A percentile compares a stretch with the other conserved stretches of the same genome.
Conservation (phyloP, 2,329 filamentous ascomycete genomes). For the Cephalotrichum gorgonifer region DNA sequence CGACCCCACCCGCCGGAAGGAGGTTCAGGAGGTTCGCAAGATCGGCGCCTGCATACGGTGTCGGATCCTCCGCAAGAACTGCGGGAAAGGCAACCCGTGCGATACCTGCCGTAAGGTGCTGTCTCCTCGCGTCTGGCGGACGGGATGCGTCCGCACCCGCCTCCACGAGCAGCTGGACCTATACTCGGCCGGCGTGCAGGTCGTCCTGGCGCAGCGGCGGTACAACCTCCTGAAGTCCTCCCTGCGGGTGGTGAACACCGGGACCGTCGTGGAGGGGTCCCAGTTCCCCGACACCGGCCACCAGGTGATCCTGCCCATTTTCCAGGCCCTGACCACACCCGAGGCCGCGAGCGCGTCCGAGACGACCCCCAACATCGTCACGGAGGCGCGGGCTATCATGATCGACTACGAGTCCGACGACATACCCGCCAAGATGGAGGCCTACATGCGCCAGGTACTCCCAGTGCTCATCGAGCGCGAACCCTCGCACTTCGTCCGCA, state of each 20-base stretch:
- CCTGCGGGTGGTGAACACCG: constrained; percentile 36
- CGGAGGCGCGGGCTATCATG: constrained; percentile 33
- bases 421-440: constrained; percentile 46
- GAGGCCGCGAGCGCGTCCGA: background rate
- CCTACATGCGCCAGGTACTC: constrained; percentile 49
- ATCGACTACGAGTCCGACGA: constrained; percentile 53
- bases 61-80: constrained; percentile 55
- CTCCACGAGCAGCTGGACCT: constrained; percentile 52
- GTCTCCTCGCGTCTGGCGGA: constrained; percentile 54
- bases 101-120: constrained; percentile 54
- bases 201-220: constrained; percentile 49
- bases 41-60: constrained; percentile 57
- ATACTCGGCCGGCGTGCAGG: constrained; percentile 54
- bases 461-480: constrained; percentile 48
- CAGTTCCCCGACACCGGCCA: constrained; percentile 44
- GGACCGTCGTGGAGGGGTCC: constrained; percentile 43
- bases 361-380: constrained; percentile 29
- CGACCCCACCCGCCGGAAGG: constrained; percentile 45
- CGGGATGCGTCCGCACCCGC: constrained; percentile 51
- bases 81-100: constrained; percentile 53
- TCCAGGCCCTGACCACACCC: constrained; percentile 2
- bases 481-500: constrained; percentile 48
- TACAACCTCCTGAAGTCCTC: constrained; percentile 44
- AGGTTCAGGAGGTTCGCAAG: constrained; percentile 55
- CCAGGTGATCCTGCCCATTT: constrained; percentile 8